Evolutionary conservation across 164 flowering plant species (phyloP), one percentile per base, ranked within the genome.

Genomic region (Annona cherimola): DNA sequence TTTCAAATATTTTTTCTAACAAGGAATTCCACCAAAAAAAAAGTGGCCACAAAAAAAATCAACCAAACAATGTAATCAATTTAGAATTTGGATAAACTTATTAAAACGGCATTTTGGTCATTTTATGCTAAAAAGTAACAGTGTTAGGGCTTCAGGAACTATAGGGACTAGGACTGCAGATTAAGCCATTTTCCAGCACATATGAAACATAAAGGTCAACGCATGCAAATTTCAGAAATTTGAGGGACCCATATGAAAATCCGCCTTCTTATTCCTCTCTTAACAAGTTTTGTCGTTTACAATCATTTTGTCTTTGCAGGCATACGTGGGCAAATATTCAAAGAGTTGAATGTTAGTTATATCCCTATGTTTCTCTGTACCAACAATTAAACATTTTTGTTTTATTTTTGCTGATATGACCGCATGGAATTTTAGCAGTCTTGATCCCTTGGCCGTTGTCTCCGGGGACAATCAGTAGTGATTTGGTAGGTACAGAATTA

Each of bases 301-400:
- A 14, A 1, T 69, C 1, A 45, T 2, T 63, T 68, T n/a, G 39
- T 39, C 43, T 45, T 16, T 77, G 80, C 82, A 82, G 81, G 85
- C 81, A 69, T 82, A 82, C 68, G 82, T 82, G 78, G 83, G 76
- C 63, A 82, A 74, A 66, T 72, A 75, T 74, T 62, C 61, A 69
- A 82, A 82, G 77, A 76, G 67, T 67, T 73, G 42, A 71, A 19
- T 63, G 16, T 57, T 6, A 18, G 26, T 19, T 41, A 5, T 57
- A 54, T 35, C 20, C 39, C 62, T n/a, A 3, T n/a, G 72, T 18
- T 43, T 11, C 67, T 42, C 16, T 40, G 18, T 12, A 50, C 14
- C 57, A 50, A 50, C 57, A 50, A 50, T 11, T 2, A 50, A 50
- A 50, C 14, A 50, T 50, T 50, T 50, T 16, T 50, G 9, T 50